These are phyloP conservation scores for Casaregolazyma lundiana DNA, from an alignment of 1,139 yeast species.

Conservation along the genomic window DNA sequence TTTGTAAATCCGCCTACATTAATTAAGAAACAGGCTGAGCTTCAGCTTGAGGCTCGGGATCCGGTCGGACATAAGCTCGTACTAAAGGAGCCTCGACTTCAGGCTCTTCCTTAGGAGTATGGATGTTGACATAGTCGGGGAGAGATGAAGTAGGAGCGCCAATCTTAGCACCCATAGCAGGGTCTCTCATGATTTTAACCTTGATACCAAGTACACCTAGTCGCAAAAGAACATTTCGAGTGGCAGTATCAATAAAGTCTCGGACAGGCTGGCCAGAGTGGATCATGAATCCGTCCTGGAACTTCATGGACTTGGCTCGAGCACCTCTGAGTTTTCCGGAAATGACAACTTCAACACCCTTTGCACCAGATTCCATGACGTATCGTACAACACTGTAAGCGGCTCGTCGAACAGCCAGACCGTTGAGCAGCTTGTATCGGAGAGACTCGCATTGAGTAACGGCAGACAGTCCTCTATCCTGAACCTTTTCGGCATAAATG, in stretches of 20 bases:
- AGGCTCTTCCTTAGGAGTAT: conserved; percentile 97
- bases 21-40: conserved; percentile 12
- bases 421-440: conserved; percentile 96
- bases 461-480: conserved; percentile 99
- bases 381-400: conserved; percentile 99
- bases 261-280: conserved; percentile 99
- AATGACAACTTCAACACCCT: conserved; percentile 99
- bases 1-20: conserved; percentile 7
- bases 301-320: conserved; percentile 99
- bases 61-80: conserved; percentile 32
- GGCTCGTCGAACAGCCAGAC: conserved; percentile 99
- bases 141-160: conserved; percentile 82
- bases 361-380: conserved; percentile 99
- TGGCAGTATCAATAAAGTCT: conserved; percentile 97
- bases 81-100: conserved; percentile 82
- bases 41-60: conserved; percentile 20
- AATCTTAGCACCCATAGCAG: conserved; percentile 71
- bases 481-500: conserved; percentile 98
- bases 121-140: conserved; percentile 94
- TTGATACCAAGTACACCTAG: conserved; percentile 99
- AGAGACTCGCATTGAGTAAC: conserved; percentile 99
- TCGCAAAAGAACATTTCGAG: conserved; percentile 99
- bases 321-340: conserved; percentile 99
- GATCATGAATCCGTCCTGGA: conserved; percentile 99
- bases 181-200: conserved; percentile 99